Percentiles rank a stretch among this genome's conserved stretches.
phyloP scores from a whole-genome alignment of 2,329 filamentous ascomycete species.

The Hypoxylon sp. region DNA sequence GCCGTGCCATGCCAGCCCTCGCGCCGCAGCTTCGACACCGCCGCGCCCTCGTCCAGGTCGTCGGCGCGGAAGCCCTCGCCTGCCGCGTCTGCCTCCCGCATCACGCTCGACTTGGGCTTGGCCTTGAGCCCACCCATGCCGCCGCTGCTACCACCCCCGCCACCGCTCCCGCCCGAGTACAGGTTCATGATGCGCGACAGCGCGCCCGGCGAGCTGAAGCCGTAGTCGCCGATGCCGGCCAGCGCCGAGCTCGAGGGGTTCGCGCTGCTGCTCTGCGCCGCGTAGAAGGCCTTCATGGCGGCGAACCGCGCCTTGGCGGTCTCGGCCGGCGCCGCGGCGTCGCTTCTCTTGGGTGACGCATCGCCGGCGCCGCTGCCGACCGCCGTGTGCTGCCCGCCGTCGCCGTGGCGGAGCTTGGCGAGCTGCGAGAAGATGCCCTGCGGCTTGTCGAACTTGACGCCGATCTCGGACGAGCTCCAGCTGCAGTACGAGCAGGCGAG shows the following conservation, averaged over 20 bases:
- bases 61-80: slow-evolving; percentile 76
- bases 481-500: slow-evolving; percentile 90
- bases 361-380: too few species aligned
- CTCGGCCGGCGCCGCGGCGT: slow-evolving; percentile 69
- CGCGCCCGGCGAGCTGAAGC: slow-evolving; percentile 79
- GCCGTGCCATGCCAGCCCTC: slow-evolving; percentile 71
- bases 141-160: slow-evolving; percentile 63
- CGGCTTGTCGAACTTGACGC: slow-evolving; percentile 87
- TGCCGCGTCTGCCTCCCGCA: slow-evolving; percentile 78
- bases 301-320: slow-evolving; percentile 59
- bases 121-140: slow-evolving; percentile 69
- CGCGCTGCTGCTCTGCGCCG: slow-evolving; percentile 75
- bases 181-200: slow-evolving; percentile 90
- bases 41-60: slow-evolving; percentile 66
- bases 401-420: slow-evolving; percentile 71
- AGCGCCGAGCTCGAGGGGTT: slow-evolving; percentile 58
- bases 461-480: slow-evolving; percentile 90
- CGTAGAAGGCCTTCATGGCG: slow-evolving; percentile 81
- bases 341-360: slow-evolving; percentile 53
- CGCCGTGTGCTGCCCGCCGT: slow-evolving; percentile 53
- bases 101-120: slow-evolving; percentile 72
- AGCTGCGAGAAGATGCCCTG: slow-evolving; percentile 87
- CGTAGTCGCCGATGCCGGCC: slow-evolving; percentile 57
- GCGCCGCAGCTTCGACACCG: slow-evolving; percentile 66
- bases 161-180: slow-evolving; percentile 73